phyloP scores from a whole-genome alignment of 495 filamentous ascomycete species.

The Talaromyces liani region DNA sequence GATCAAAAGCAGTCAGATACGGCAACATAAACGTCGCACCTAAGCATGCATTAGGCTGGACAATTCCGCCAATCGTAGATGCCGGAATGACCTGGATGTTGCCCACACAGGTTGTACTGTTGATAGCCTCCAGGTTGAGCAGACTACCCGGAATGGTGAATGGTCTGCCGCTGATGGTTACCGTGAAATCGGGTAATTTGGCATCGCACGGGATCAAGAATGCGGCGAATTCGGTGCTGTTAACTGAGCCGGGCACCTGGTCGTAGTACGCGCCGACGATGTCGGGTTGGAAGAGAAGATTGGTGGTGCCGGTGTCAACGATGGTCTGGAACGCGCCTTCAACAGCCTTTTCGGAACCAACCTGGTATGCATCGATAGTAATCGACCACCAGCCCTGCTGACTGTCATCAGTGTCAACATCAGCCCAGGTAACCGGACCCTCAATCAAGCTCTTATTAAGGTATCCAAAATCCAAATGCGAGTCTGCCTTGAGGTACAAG shows the following conservation, averaged over 20 bases:
- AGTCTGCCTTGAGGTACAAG: constrained; percentile 55
- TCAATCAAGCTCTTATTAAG: constrained; percentile 57
- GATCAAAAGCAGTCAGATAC: neutral
- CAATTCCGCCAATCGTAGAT: neutral
- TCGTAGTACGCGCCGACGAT: constrained; percentile 60
- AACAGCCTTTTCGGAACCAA: constrained; percentile 17
- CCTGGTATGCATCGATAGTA: constrained; percentile 52
- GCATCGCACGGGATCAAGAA: constrained; percentile 61
- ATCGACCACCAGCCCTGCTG: constrained; percentile 68
- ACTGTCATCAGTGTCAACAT: constrained; percentile 38
- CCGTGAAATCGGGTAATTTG: constrained; percentile 54
- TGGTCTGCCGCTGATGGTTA: constrained; percentile 45
- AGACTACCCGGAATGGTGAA: constrained; percentile 49
- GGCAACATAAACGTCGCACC: constrained; percentile 3
- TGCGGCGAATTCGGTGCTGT: constrained; percentile 46
- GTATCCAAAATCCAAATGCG: constrained; percentile 68
- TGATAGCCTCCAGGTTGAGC: constrained; percentile 40
- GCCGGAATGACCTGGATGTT: constrained; percentile 42
- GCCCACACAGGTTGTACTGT: constrained; percentile 52
- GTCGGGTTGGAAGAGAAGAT: constrained; percentile 50
- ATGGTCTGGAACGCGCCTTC: neutral
- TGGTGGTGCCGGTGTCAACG: constrained; percentile 60
- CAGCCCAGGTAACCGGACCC: constrained; percentile 10
- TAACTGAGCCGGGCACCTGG: constrained; percentile 42
- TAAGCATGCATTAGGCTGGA: constrained; percentile 3